phyloP scores from a whole-genome alignment of 192 early-diverging fungal genomes.

The Dissophora globulifera region DNA sequence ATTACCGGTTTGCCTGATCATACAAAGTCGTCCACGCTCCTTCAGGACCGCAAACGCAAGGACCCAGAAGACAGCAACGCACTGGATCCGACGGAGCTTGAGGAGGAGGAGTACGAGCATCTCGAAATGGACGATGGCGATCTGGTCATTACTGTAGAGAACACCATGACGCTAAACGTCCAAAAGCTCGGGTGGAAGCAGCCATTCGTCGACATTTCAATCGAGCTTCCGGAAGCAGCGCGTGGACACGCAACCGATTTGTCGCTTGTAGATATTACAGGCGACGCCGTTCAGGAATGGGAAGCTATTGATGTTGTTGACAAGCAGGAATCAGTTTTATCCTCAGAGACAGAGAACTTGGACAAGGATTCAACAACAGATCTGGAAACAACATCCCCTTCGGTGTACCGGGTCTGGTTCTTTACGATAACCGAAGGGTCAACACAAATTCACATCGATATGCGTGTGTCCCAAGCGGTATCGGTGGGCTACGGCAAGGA shows the following conservation, averaged over 20 bases:
- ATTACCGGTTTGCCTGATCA: conserved; percentile 37
- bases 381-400: background rate
- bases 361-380: conserved; percentile 3
- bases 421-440: conserved; percentile 31
- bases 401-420: conserved; percentile 32
- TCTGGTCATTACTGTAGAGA: conserved; percentile 23
- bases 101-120: conserved; percentile 34
- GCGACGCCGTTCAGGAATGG: conserved; percentile 32
- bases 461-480: conserved; percentile 27
- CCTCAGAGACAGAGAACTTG: background rate
- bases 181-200: conserved; percentile 43
- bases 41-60: conserved; percentile 40
- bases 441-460: conserved; percentile 12
- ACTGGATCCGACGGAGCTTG: background rate
- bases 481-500: conserved; percentile 40
- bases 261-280: conserved; percentile 17
- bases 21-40: conserved; percentile 28
- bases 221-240: conserved; percentile 1
- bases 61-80: conserved; percentile 43
- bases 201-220: conserved; percentile 27
- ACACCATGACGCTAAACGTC: conserved; percentile 4
- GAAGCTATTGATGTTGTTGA: conserved; percentile 5
- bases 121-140: conserved; percentile 47
- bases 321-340: background rate
- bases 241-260: conserved; percentile 13